Evolutionary conservation across 2,329 filamentous ascomycete genomes (phyloP).

Genomic region (Ophiocordyceps australis): DNA sequence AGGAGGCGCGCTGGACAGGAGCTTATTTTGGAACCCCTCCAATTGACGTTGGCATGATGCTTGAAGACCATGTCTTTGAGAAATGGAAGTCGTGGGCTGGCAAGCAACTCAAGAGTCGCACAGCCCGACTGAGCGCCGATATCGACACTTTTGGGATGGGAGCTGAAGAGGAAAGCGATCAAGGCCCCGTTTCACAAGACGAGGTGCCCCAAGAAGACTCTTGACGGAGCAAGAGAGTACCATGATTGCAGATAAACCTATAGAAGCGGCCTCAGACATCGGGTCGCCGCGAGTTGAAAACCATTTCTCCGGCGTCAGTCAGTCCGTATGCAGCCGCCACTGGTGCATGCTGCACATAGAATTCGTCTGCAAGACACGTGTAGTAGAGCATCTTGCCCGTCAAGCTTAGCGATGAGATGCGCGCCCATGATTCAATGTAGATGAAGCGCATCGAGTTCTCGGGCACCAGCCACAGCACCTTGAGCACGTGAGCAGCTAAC

Average conservation of each 20-base stretch:
- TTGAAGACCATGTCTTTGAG: conserved; percentile 69
- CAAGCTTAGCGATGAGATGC: conserved; percentile 65
- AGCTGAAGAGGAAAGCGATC: background rate
- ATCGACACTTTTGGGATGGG: conserved; percentile 23
- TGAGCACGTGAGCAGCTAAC: conserved; percentile 27
- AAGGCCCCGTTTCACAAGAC: too few species aligned
- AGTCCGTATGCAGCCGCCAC: conserved; percentile 31
- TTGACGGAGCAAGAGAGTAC: too few species aligned
- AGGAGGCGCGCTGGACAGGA: conserved; percentile 73
- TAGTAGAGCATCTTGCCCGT: conserved; percentile 60
- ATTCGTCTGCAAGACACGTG: conserved; percentile 49
- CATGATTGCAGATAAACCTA: too few species aligned
- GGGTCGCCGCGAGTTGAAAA: conserved; percentile 17
- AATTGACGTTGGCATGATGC: conserved; percentile 59
- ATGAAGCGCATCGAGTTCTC: conserved; percentile 49
- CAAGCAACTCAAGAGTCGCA: conserved; percentile 22
- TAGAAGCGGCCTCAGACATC: too few species aligned
- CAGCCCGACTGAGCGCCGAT: conserved; percentile 19
- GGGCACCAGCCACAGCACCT: conserved; percentile 23
- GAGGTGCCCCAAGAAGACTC: too few species aligned
- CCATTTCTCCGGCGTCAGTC: conserved; percentile 18
- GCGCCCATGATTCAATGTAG: conserved; percentile 86
- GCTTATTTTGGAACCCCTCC: conserved; percentile 72
- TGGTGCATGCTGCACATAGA: conserved; percentile 65
- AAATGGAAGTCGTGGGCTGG: conserved; percentile 70